Conservation (phyloP, 495 filamentous ascomycete species). For the Penicillium paxilli region DNA sequence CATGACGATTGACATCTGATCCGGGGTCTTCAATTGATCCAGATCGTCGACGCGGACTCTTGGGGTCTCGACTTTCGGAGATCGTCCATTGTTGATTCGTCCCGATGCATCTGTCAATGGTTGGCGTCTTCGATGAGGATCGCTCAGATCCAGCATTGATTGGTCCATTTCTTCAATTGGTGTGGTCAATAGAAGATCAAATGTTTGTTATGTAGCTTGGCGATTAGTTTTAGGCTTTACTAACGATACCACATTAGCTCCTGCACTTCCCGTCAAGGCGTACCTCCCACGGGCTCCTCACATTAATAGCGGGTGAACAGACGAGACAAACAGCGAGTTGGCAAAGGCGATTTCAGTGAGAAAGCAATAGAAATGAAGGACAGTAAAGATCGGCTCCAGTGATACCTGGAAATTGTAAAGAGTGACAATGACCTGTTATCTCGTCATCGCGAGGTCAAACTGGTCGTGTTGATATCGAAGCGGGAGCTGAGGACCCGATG, state of each 20-base stretch:
- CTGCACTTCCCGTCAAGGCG: background rate
- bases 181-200: conserved; percentile 1
- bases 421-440: conserved; percentile 13
- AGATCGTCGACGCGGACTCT: conserved; percentile 23
- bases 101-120: conserved; percentile 52
- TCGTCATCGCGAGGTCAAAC: conserved; percentile 10
- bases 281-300: background rate
- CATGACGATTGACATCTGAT: conserved; percentile 40
- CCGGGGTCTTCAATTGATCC: conserved; percentile 29
- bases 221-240: background rate
- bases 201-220: background rate
- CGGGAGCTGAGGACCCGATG: conserved; percentile 15
- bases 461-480: conserved; percentile 1
- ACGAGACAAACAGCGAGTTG: background rate
- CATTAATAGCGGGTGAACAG: background rate
- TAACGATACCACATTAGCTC: background rate
- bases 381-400: conserved; percentile 13
- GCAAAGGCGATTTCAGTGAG: background rate
- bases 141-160: conserved; percentile 17
- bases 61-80: conserved; percentile 25
- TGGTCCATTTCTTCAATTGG: conserved; percentile 14
- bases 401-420: conserved; percentile 9
- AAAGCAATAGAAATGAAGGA: conserved; percentile 1
- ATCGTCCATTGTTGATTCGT: conserved; percentile 42
- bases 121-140: conserved; percentile 36